A percentile compares a stretch with the other conserved stretches of the same genome.
phyloP scores from a whole-genome alignment of 306 rosid genomes.

The Cicer pinnatifidum region DNA sequence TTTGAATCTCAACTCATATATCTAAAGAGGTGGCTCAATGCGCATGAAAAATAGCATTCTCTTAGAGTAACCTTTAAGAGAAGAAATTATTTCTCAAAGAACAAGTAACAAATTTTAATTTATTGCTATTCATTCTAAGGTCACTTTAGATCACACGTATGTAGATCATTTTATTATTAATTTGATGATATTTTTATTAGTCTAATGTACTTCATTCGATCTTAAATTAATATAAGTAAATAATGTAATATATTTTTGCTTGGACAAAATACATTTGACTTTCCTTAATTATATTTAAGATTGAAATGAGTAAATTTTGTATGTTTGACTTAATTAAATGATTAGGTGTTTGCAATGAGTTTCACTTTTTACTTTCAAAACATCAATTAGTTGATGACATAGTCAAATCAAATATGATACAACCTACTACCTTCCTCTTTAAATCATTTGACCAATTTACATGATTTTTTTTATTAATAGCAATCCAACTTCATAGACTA shows the following conservation, averaged over 20 bases:
- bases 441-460: background rate
- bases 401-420: slow-evolving; percentile 16
- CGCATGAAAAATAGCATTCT: background rate
- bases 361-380: slow-evolving; percentile 29
- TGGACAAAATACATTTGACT: no score
- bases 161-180: no score
- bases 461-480: no score
- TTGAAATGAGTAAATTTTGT: no score
- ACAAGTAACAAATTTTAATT: background rate
- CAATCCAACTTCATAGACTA: no score
- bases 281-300: no score
- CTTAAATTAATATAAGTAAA: no score
- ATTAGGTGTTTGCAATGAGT: background rate
- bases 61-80: background rate
- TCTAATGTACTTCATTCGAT: no score
- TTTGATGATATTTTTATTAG: no score
- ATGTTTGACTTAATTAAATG: slow-evolving; percentile 44
- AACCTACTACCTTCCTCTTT: background rate
- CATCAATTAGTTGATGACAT: slow-evolving; percentile 32
- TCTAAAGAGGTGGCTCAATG: background rate
- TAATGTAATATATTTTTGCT: no score
- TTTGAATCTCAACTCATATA: background rate
- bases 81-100: background rate
- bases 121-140: background rate
- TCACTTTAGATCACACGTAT: no score